Evolutionary conservation across 2,329 filamentous ascomycete species (phyloP), one percentile per base, ranked within the genome.

Genomic region (Botrytis fragariae): DNA sequence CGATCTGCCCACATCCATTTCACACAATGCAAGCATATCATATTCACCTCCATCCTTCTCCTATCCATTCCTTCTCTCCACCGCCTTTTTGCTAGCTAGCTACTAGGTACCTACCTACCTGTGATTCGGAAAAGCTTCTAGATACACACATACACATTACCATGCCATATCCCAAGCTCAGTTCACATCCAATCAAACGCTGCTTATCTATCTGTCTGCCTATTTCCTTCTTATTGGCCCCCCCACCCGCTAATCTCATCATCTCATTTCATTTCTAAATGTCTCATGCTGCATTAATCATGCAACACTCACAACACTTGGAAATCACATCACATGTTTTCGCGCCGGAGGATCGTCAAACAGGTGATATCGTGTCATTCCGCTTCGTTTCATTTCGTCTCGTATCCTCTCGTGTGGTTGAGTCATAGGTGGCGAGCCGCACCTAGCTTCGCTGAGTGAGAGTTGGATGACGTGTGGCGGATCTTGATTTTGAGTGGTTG

Each of bases 301-400:
- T 37, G 2, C 25, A 7, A 1, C 3, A 16, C 59, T 6, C 3
- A n/a, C 25, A 20, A n/a, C n/a, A n/a, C n/a, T n/a, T n/a, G n/a
- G n/a, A n/a, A n/a, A 22, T 48, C 8, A 48, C 22, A 37, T 67
- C 63, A 67, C 45, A 67, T 67, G 63, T 14, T 39, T 67, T 51
- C 45, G 45, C 44, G 63, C 45, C 44, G 22, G 32, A 29, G 22
- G 32, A 44, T 51, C 22, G 14, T 16, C 35, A 37, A 22, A 25
- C 20, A 18, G 16, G 32, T 67, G 44, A 51, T 29, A 29, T 16
- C 51, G 44, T 45, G 22, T 37, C 10, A 12, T 25, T 51, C 12
- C 4, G 45, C n/a, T 25, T 25, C 45, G 4, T 48, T 5, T 51
- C 48, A 25, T 45, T 1, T 45, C 44, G 44, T 54, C 25, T n/a